Evolutionary conservation across 306 rosid species (phyloP), one percentile per base, ranked within the genome.

Genomic region (Trifolium repens): DNA sequence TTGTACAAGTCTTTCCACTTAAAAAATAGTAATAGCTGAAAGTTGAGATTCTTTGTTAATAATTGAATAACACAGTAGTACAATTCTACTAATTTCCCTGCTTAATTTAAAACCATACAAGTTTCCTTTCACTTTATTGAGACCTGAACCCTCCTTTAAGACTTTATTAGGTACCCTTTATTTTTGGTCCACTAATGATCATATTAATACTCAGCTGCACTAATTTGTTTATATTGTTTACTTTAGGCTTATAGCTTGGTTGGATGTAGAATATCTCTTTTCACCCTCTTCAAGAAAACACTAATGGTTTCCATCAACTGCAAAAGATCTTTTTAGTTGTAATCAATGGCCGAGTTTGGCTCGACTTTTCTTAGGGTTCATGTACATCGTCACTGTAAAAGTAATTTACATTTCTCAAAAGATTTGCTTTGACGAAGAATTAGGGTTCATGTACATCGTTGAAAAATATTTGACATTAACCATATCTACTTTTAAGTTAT

Each of bases 131-230:
- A 58, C 58, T 75, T 75, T 57, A 13, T 67, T 27, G 64, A 60
- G 86, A 79, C 34, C 17, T 70, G 46, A 14, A 68, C 69, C 64
- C 57, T 50, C 55, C 62, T 77, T 14, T 19, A 24, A 80, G 67
- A 55, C 32, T 66, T 67, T 67, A 24, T 65, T 69, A 63, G 69
- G 69, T 73, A 34, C 62, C 65, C 79, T 64, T 73, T 71, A 24
- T 12, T 78, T 61, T 69, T 67, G 68, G 46, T 59, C 78, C 71
- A 81, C 73, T 69, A 57, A 55, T 69, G 70, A 70, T 71, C 68
- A 13, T 58, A 47, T 66, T 71, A 32, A 59, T 74, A 75, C 44
- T 71, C 61, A 55, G 63, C 43, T 53, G 13, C 17, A 57, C 74
- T 54, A 53, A 61, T 46, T 70, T 79, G 78, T 81, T 52, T 13